Percentiles rank a stretch among this genome's conserved stretches.
phyloP scores from a whole-genome alignment of 176 grass and related monocot genomes.

The Ensete glaucum region DNA sequence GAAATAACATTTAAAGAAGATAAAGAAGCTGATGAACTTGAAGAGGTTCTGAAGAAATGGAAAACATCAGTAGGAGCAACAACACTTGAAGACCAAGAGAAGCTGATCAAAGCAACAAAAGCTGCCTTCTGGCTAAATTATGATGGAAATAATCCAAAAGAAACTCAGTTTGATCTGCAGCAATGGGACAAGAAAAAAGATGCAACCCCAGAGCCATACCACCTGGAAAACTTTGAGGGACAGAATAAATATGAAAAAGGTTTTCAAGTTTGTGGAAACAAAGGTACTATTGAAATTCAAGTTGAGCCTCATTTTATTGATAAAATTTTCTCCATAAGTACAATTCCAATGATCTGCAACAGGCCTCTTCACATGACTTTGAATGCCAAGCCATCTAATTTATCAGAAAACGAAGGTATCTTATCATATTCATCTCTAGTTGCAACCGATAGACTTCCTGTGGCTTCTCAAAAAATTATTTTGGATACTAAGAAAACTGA shows the following conservation, averaged over 20 bases:
- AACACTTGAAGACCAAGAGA: slow-evolving; percentile 26
- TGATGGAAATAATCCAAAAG: slow-evolving; percentile 19
- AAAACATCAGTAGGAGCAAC: slow-evolving; percentile 22
- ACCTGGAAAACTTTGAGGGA: slow-evolving; percentile 22
- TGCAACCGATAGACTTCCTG: slow-evolving; percentile 6
- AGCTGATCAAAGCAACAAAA: slow-evolving; percentile 11
- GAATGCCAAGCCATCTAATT: slow-evolving; percentile 19
- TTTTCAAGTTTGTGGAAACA: not conserved
- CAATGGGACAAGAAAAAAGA: slow-evolving; percentile 16
- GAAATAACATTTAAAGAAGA: not conserved
- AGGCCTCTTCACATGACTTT: slow-evolving; percentile 13
- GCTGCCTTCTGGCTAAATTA: slow-evolving; percentile 15
- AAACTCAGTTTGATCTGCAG: slow-evolving; percentile 9
- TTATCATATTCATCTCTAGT: slow-evolving; percentile 24
- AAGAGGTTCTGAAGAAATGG: slow-evolving; percentile 17
- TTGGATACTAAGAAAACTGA: slow-evolving; percentile 17
- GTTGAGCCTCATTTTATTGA: slow-evolving; percentile 24
- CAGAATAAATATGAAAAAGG: slow-evolving; percentile 12
- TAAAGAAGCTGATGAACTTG: slow-evolving; percentile 19
- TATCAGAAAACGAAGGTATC: slow-evolving; percentile 24
- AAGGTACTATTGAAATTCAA: slow-evolving; percentile 24
- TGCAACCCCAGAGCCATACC: slow-evolving; percentile 15
- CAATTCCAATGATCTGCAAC: slow-evolving; percentile 12
- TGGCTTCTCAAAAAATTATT: slow-evolving; percentile 18
- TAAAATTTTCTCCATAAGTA: slow-evolving; percentile 1